These are phyloP conservation scores for Citrullus colocynthis DNA, from an alignment of 306 rosid species.

Conservation along the genomic window DNA sequence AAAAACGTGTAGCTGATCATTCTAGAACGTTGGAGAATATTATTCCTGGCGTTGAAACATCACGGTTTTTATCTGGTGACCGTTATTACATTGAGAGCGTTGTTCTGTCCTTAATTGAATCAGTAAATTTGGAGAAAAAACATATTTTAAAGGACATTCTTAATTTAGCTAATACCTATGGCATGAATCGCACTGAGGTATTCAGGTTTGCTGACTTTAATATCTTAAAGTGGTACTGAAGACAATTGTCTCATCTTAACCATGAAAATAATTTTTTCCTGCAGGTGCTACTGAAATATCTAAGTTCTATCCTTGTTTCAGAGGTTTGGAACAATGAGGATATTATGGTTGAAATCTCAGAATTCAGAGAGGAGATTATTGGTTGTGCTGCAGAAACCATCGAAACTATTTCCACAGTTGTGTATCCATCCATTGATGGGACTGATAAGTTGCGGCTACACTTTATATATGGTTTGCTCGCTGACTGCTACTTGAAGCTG, in stretches of 20 bases:
- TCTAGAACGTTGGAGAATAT: slow-evolving; percentile 68
- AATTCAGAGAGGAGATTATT: slow-evolving; percentile 41
- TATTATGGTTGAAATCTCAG: slow-evolving; percentile 56
- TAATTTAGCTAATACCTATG: slow-evolving; percentile 60
- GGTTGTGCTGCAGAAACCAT: slow-evolving; percentile 49
- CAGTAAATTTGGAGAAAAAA: slow-evolving; percentile 64
- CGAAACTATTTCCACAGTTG: slow-evolving; percentile 47
- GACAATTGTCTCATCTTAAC: neutral
- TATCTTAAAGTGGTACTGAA: slow-evolving; percentile 6
- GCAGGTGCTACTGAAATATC: slow-evolving; percentile 63
- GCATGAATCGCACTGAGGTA: slow-evolving; percentile 71
- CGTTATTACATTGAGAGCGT: slow-evolving; percentile 50
- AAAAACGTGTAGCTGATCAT: slow-evolving; percentile 64
- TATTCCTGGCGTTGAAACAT: slow-evolving; percentile 84
- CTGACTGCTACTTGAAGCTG: slow-evolving; percentile 70
- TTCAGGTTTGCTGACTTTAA: slow-evolving; percentile 13
- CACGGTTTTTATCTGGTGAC: slow-evolving; percentile 79
- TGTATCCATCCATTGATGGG: slow-evolving; percentile 77
- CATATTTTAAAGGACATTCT: slow-evolving; percentile 66
- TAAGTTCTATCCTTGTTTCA: slow-evolving; percentile 68
- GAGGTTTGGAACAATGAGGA: slow-evolving; percentile 87
- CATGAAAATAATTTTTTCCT: slow-evolving; percentile 21
- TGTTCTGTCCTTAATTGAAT: slow-evolving; percentile 60
- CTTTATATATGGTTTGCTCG: slow-evolving; percentile 51
- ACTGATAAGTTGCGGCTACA: slow-evolving; percentile 79